Conservation (phyloP, 73 alveolate genomes). For the Uronychia binucleata region DNA sequence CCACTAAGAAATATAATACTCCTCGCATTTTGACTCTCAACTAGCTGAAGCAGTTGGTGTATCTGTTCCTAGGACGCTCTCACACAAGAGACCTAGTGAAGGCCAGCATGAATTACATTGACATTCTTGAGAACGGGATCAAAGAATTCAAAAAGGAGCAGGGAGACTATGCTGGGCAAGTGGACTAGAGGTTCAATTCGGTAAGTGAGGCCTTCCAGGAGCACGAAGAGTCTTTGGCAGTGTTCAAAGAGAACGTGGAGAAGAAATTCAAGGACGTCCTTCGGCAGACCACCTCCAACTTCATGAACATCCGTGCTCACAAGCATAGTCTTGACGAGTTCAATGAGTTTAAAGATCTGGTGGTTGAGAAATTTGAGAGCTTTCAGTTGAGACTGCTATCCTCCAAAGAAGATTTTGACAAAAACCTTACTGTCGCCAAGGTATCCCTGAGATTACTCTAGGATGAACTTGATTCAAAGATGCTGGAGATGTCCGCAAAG, state of each 20-base stretch:
- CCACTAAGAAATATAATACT: neutral
- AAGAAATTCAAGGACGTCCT: neutral
- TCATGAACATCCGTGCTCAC: neutral
- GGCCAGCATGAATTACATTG: neutral
- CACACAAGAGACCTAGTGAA: neutral
- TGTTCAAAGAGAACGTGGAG: neutral
- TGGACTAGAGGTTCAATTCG: neutral
- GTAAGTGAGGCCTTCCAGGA: neutral
- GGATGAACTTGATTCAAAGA: neutral
- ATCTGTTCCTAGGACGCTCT: neutral
- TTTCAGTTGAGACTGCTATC: neutral
- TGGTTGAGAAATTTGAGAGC: neutral
- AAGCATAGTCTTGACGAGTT: neutral
- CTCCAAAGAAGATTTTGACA: neutral
- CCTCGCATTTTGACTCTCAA: neutral
- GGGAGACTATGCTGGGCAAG: neutral
- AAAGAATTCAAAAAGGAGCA: neutral
- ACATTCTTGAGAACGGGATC: neutral
- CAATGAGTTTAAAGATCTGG: neutral
- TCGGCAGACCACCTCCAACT: neutral
- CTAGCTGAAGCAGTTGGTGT: neutral
- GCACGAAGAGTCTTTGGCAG: neutral
- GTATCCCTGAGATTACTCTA: no score
- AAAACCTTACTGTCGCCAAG: neutral
- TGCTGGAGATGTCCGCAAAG: neutral